These are phyloP conservation scores for Aspergillus amoenus DNA, from an alignment of 2,329 filamentous ascomycete genomes.

Conservation along the genomic window DNA sequence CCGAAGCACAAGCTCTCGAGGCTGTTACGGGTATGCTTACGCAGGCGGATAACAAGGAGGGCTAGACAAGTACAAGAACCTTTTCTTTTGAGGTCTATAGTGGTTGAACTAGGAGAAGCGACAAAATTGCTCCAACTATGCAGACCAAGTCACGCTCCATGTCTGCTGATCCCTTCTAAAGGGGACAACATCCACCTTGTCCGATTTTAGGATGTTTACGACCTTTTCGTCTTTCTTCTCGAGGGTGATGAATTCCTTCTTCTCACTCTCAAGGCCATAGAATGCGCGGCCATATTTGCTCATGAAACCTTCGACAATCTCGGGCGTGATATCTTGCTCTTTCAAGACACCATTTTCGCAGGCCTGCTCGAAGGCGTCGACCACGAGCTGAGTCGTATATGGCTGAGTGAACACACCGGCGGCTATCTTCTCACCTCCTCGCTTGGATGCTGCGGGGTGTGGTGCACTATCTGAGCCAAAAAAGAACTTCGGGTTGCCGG, in stretches of 20 bases:
- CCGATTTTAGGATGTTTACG: slow-evolving; percentile 53
- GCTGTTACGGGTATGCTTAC: slow-evolving; percentile 37
- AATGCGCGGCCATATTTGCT: slow-evolving; percentile 57
- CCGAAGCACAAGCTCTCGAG: slow-evolving; percentile 44
- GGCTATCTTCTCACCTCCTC: slow-evolving; percentile 50
- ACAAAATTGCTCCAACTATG: slow-evolving; percentile 8
- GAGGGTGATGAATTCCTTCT: slow-evolving; percentile 55
- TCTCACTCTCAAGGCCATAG: slow-evolving; percentile 53
- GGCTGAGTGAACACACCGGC: slow-evolving; percentile 65
- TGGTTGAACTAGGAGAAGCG: background rate
- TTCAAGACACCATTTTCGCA: slow-evolving; percentile 53
- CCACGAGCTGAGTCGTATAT: slow-evolving; percentile 57
- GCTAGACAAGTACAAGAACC: slow-evolving; percentile 4
- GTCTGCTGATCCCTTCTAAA: slow-evolving; percentile 63
- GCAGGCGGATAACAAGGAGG: slow-evolving; percentile 22
- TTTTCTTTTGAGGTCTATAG: background rate
- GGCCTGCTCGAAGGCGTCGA: slow-evolving; percentile 59
- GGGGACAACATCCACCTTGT: slow-evolving; percentile 63
- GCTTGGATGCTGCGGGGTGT: slow-evolving; percentile 58
- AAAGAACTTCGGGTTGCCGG: slow-evolving; percentile 62
- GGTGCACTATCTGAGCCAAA: slow-evolving; percentile 74
- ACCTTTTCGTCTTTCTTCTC: slow-evolving; percentile 58
- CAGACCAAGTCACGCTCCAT: slow-evolving; percentile 36
- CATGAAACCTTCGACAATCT: slow-evolving; percentile 59
- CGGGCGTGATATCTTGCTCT: slow-evolving; percentile 54